These are phyloP conservation scores for Aspergillus affinis DNA, from an alignment of 495 filamentous ascomycete genomes.

Conservation along the genomic window DNA sequence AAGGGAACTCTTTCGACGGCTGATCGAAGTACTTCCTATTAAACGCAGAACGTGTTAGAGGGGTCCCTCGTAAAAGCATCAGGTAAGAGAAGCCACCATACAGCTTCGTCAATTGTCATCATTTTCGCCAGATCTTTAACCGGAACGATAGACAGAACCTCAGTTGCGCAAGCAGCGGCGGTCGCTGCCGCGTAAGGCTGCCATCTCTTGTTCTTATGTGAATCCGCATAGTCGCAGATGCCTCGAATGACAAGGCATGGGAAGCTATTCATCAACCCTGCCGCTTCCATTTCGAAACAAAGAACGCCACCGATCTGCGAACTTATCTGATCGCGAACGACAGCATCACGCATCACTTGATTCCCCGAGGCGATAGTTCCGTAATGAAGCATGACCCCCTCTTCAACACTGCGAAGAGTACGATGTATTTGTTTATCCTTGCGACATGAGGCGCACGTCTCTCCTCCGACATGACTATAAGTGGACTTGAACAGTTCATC, in stretches of 20 bases:
- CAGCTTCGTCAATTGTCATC: neutral
- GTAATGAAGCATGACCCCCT: constrained; percentile 27
- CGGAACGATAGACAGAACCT: neutral
- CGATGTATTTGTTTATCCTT: neutral
- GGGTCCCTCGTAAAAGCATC: neutral
- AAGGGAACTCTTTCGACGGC: neutral
- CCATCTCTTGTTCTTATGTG: constrained; percentile 43
- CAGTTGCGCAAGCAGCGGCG: constrained; percentile 33
- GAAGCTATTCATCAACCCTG: constrained; percentile 40
- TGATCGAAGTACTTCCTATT: constrained; percentile 3
- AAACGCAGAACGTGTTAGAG: neutral
- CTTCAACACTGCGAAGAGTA: neutral
- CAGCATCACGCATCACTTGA: constrained; percentile 24
- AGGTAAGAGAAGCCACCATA: neutral
- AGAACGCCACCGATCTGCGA: constrained; percentile 15
- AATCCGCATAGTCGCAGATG: constrained; percentile 44
- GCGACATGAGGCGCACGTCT: neutral
- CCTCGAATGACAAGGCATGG: constrained; percentile 41
- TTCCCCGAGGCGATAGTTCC: constrained; percentile 30
- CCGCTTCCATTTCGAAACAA: constrained; percentile 48
- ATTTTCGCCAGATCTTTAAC: neutral
- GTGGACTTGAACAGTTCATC: neutral
- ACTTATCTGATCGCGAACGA: constrained; percentile 22
- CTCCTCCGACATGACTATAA: neutral
- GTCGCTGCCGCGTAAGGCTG: constrained; percentile 39